Base-by-base conservation (phyloP, 2,329 filamentous ascomycete genomes). In the Paramyrothecium sp. region DNA sequence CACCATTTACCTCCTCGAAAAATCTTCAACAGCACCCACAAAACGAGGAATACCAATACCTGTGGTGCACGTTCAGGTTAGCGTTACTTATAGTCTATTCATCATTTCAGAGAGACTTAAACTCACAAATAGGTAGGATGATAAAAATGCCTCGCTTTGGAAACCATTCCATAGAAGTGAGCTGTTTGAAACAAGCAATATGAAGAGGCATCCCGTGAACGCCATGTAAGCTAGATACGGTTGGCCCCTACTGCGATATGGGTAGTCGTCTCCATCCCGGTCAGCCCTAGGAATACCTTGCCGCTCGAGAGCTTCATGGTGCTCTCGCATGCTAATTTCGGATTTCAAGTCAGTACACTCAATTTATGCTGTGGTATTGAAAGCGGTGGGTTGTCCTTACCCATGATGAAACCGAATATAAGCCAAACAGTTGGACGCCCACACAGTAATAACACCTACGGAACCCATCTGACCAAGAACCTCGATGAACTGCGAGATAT, bases 401-500 rank as follows among this genome's bases (percentile, higher is more conserved):
- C 70, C 75, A 34, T 73, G 63, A 47, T 74, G 75, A 55, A 70
- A 76, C 4, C 67, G 61, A 23, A 78, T 72, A 46, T 74, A 78
- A 1, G 75, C 75, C 60, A 70, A 65, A 53, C 73, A 77, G 55
- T 76, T 69, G 53, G 71, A 77, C 1, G 70, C 68, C 76, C 75
- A 78, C 3, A 77, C 72, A 17, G 78, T 67, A 8, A 74, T 60
- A 17, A 70, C 67, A 2, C 65, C 68, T 4, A 73, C 68, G 10
- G 74, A 72, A 3, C 67, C 70, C 67, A 78, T 74, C 23, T 72
- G 65, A 2, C 69, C 63, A 1, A 78, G 63, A 1, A 75, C 66
- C 53, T 75, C 71, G 13, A 78, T 67, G n/a, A 78, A 72, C 74
- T 76, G 26, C 17, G 47, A 52, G 16, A 54, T 47, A 22, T 56